phyloP scores from a whole-genome alignment of 1,139 yeast genomes.

The Protomyces arabidopsidicola region DNA sequence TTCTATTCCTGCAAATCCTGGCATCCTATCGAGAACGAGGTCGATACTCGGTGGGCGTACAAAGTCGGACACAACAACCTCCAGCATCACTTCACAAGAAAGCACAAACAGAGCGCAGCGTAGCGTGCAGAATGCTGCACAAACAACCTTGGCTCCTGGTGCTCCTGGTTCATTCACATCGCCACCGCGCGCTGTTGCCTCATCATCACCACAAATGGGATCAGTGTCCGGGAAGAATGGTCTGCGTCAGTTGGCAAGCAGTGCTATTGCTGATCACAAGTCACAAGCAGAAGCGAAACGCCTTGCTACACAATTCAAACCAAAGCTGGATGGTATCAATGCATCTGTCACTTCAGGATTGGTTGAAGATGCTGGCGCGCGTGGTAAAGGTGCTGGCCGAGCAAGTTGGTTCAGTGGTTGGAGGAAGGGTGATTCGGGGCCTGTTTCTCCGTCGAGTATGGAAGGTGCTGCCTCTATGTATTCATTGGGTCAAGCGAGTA shows the following conservation, averaged over 20 bases:
- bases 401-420: background rate
- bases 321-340: background rate
- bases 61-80: conserved; percentile 2
- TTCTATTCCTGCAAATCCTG: background rate
- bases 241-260: conserved; percentile 7
- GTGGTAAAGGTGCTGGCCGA: background rate
- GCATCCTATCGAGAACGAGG: background rate
- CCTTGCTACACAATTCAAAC: conserved; percentile 19
- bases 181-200: background rate
- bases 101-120: background rate
- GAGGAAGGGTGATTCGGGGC: background rate
- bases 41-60: conserved; percentile 9
- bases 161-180: background rate
- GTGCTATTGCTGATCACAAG: conserved; percentile 16
- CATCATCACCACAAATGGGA: background rate
- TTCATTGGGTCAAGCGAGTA: background rate
- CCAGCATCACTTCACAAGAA: background rate
- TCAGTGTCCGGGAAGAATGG: conserved; percentile 4
- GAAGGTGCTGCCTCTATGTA: background rate
- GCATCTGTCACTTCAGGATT: background rate
- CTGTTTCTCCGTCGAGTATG: background rate
- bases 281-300: conserved; percentile 10
- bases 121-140: background rate
- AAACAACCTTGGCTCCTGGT: background rate
- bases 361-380: background rate